Base-by-base conservation (phyloP, 2,329 filamentous ascomycete species). In the Gaeumannomyces sp. region DNA sequence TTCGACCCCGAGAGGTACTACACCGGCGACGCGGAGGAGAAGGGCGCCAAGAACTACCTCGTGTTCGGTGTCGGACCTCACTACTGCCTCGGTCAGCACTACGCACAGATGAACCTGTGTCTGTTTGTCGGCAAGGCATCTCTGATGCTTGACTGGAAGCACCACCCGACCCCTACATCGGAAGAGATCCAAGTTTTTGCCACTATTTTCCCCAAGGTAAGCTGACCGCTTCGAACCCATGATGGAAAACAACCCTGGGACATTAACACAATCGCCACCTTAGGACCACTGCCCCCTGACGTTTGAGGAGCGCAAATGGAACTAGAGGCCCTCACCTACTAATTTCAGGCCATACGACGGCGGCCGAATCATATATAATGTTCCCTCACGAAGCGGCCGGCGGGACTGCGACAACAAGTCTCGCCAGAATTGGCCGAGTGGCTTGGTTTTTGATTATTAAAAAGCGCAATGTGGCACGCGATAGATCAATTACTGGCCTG, bases 131-230 rank as follows among this genome's bases (percentile, higher is more conserved):
- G 93, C 74, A 97, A 95, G 84, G 93, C 93, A 11, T 90, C 91
- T 69, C 83, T 97, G 76, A 82, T 88, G 74, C 82, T 98, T 70
- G 88, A 98, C 77, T 98, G 94, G 94, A 85, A 88, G 76, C 95
- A 99, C 77, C 87, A 92, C 75, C 79, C 92, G 25, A 98, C 95
- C 14, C 87, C 90, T 0, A 73, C 82, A 66, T 96, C 92, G 0
- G 95, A 99, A 80, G 89, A 96, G 77, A 98, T 99, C 78, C 94
- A 96, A 81, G 94, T 98, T 70, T 99, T 98, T 79, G 95, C 95
- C 57, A 97, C 93, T 33, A 96, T 99, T 71, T 99, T 99, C 84
- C 95, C 95, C 65, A 90, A 90, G 90, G 93, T 96, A 79, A 77
- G 88, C 80, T 63, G 56, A 8, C 16, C 50, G 65, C 61, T 58